Conservation (phyloP, 306 rosid species). For the Gillenia trifoliata region DNA sequence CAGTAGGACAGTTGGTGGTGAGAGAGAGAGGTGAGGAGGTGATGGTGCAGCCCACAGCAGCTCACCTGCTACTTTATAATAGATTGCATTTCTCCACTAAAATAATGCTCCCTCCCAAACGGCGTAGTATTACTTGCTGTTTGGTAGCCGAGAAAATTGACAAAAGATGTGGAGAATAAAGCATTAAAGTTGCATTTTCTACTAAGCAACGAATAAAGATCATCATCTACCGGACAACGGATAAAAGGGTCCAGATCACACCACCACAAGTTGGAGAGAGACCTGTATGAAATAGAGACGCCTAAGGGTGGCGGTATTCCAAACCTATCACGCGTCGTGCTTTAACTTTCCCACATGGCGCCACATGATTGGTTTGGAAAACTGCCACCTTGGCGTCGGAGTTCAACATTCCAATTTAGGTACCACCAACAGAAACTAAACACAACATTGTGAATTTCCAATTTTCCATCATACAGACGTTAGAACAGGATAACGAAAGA, state of each 20-base stretch:
- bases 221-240: not conserved
- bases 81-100: not conserved
- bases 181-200: slow-evolving; percentile 8
- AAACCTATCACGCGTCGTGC: too few species aligned
- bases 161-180: not conserved
- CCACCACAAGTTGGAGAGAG: not conserved
- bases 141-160: not conserved
- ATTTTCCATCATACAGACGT: not conserved
- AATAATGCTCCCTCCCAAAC: not conserved
- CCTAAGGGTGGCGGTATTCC: too few species aligned
- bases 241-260: not conserved
- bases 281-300: too few species aligned
- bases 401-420: not conserved
- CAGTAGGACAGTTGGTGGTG: slow-evolving; percentile 32
- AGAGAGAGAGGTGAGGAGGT: not conserved
- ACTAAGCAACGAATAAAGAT: slow-evolving; percentile 16
- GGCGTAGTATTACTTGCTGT: not conserved
- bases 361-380: too few species aligned
- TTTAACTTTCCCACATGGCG: too few species aligned
- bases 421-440: not conserved
- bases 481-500: not conserved
- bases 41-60: slow-evolving; percentile 3
- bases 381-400: not conserved
- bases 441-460: not conserved
- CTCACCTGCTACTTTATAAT: slow-evolving; percentile 31